phyloP scores from a whole-genome alignment of 805 yeast genomes.

The Lipomyces sp. region DNA sequence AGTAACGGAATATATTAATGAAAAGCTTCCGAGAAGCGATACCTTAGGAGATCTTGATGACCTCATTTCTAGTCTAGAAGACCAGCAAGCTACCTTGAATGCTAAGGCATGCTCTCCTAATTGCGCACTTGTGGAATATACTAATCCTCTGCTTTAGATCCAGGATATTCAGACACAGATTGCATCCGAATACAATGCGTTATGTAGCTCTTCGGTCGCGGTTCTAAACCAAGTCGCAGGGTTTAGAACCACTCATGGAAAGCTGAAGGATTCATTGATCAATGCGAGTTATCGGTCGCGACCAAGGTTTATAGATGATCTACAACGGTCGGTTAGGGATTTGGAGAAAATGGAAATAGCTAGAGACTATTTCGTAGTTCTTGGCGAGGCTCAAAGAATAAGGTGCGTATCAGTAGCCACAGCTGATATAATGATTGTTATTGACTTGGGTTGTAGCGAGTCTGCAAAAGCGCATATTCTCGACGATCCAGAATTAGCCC shows the following conservation, averaged over 20 bases:
- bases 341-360: constrained; percentile 26
- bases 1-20: constrained; percentile 29
- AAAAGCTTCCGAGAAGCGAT: constrained; percentile 20
- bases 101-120: constrained; percentile 13
- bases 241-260: constrained; percentile 6
- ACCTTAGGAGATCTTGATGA: constrained; percentile 24
- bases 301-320: constrained; percentile 19
- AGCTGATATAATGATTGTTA: background rate
- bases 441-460: constrained; percentile 5
- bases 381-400: constrained; percentile 16
- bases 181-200: constrained; percentile 12
- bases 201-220: constrained; percentile 15
- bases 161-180: constrained; percentile 14
- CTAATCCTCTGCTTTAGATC: constrained; percentile 19
- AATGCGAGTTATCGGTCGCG: constrained; percentile 11
- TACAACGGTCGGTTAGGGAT: constrained; percentile 14
- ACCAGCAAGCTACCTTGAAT: constrained; percentile 18
- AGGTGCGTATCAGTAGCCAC: constrained; percentile 13
- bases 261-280: constrained; percentile 16
- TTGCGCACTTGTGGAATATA: background rate
- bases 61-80: constrained; percentile 28
- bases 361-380: constrained; percentile 12
- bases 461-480: constrained; percentile 14
- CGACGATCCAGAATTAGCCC: constrained; percentile 14
- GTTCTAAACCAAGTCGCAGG: constrained; percentile 7